These are phyloP conservation scores for Neurospora sp. DNA, from an alignment of 495 filamentous ascomycete species.

Conservation along the genomic window DNA sequence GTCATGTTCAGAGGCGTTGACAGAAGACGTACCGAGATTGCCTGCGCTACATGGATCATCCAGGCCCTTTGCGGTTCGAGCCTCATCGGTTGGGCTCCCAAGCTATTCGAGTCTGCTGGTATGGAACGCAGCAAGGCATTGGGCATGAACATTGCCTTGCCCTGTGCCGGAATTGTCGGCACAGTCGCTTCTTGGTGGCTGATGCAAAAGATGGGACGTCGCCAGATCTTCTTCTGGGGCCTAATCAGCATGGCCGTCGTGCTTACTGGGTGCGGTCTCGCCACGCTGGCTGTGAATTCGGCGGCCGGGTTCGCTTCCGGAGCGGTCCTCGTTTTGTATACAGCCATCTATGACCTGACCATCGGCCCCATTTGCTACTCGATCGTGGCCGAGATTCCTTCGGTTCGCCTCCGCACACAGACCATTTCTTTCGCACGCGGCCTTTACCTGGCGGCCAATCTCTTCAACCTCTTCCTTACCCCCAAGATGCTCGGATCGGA, in stretches of 20 bases:
- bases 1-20: slow-evolving; percentile 61
- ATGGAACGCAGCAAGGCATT: slow-evolving; percentile 41
- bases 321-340: slow-evolving; percentile 41
- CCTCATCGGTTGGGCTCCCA: slow-evolving; percentile 59
- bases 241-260: slow-evolving; percentile 30
- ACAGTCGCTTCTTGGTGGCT: slow-evolving; percentile 44
- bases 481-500: slow-evolving; percentile 37
- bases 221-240: slow-evolving; percentile 44
- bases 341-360: slow-evolving; percentile 44
- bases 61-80: slow-evolving; percentile 62
- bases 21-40: slow-evolving; percentile 58
- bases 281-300: slow-evolving; percentile 15
- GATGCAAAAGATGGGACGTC: slow-evolving; percentile 39
- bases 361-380: slow-evolving; percentile 52
- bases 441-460: slow-evolving; percentile 41
- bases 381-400: slow-evolving; percentile 49
- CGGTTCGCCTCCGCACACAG: slow-evolving; percentile 42
- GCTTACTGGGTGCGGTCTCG: slow-evolving; percentile 23
- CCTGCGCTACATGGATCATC: slow-evolving; percentile 58
- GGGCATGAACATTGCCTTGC: slow-evolving; percentile 31
- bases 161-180: slow-evolving; percentile 40
- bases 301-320: slow-evolving; percentile 37
- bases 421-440: slow-evolving; percentile 49
- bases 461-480: slow-evolving; percentile 37
- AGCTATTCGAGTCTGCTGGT: slow-evolving; percentile 61